Evolutionary conservation across 1,284 basidiomycete species (phyloP), one percentile per base, ranked within the genome.

Genomic region (Coriolopsis trogii): DNA sequence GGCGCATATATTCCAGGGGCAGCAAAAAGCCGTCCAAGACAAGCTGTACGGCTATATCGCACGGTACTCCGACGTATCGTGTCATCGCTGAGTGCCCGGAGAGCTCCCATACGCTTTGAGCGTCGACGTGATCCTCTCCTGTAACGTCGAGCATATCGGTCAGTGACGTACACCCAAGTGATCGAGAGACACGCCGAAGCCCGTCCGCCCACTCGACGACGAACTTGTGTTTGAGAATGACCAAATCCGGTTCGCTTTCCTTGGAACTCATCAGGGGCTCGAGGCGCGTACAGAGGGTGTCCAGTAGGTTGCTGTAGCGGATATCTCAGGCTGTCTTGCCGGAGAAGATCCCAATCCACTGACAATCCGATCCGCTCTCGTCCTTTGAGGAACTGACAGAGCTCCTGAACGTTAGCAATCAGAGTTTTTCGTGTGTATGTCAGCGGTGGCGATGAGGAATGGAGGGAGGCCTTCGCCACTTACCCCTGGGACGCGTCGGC

Each of bases 141-240:
- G 58, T 18, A n/a, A 23, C n/a, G 18, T 2, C 5, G 3, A 9
- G 29, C 41, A 30, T 9, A 38, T 7, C 12, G 33, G 9, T 16
- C 20, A 16, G 3, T 13, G 16, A 9, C 4, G 33, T 16, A 30
- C 18, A 16, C 15, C 66, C 79, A 53, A 70, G 80, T 76, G 42
- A 75, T 81, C n/a, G n/a, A n/a, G n/a, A n/a, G n/a, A n/a, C n/a
- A n/a, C n/a, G n/a, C n/a, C n/a, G n/a, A n/a, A n/a, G n/a, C 45
- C 95, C 94, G 66, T 96, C 91, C 29, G 81, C 77, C 82, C 89
- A 91, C 68, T 93, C 84, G 38, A 97, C 87, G 62, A 91, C 75
- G 67, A 97, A 97, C 75, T 95, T 95, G 82, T 99, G 96, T 75
- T 98, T 95, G 46, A 99, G 84, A 85, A 98, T 93, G 61, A 99